A percentile compares a stretch with the other conserved stretches of the same genome.
These are phyloP conservation scores for Colletotrichum lindemuthianum DNA, from an alignment of 2,329 filamentous ascomycete genomes.

Conservation along the genomic window DNA sequence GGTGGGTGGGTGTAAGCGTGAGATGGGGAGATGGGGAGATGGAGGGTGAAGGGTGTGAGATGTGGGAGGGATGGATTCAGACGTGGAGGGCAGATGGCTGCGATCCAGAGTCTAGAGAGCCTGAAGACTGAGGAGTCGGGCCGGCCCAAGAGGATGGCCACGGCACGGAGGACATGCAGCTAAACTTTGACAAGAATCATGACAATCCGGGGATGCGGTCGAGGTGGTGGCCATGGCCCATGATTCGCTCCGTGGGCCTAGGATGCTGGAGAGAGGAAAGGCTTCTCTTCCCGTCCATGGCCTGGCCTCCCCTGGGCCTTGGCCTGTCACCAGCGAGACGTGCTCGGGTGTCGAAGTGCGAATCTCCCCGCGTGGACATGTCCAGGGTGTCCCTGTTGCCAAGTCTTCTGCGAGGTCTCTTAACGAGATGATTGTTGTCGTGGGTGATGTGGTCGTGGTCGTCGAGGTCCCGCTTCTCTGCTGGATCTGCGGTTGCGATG, in stretches of 20 bases:
- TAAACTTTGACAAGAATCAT: slow-evolving; percentile 17
- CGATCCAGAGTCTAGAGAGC: too few species aligned
- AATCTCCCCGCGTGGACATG: slow-evolving; percentile 29
- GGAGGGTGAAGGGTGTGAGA: not conserved
- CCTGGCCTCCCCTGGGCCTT: too few species aligned
- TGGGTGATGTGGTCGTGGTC: not conserved
- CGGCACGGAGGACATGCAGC: slow-evolving; percentile 3
- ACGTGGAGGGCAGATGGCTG: too few species aligned
- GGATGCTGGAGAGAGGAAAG: not conserved
- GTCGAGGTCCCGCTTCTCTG: not conserved
- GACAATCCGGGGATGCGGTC: slow-evolving; percentile 23
- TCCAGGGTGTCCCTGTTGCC: slow-evolving; percentile 16
- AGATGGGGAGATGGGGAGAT: not conserved
- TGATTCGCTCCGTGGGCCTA: slow-evolving; percentile 21
- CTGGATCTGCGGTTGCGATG: not conserved
- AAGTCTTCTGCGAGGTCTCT: slow-evolving; percentile 9
- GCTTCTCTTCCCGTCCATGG: not conserved
- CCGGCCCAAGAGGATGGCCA: not conserved
- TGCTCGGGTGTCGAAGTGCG: slow-evolving; percentile 14
- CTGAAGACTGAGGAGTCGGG: not conserved
- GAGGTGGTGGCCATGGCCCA: not conserved
- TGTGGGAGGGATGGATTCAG: too few species aligned
- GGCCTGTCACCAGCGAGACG: not conserved
- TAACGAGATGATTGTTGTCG: not conserved
- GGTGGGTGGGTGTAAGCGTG: not conserved